Base-by-base conservation (phyloP, 148 eudicot genomes). In the Suaeda aralocaspica region DNA sequence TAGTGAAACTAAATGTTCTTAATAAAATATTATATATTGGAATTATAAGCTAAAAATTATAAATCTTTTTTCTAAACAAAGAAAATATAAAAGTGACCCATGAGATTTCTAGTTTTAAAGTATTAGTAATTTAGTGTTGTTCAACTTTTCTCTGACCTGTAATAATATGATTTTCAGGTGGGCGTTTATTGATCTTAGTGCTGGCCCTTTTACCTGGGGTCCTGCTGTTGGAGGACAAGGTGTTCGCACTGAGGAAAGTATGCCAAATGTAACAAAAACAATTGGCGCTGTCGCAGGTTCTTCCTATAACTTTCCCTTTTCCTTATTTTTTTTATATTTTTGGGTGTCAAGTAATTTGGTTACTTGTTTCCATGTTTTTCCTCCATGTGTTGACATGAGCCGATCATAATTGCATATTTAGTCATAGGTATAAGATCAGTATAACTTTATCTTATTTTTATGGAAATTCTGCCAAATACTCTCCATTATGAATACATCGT, bases 211-310 rank as follows among this genome's bases (percentile, higher is more conserved):
- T 81, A 79, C 96, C 49, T 92, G 98, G 98, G 98, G 98, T 25
- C 98, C 92, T 66, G 89, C 96, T 52, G 98, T 92, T 36, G 98
- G 98, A 55, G 98, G 98, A 74, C 96, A 92, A 85, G 98, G 98
- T 76, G 98, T 92, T 34, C 98, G 98, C 57, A 92, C 94, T n/a
- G 92, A 92, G 80, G 87, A 81, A 65, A 92, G 94, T 74, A 78
- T 92, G 70, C 98, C 98, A 24, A 92, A 88, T 74, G 92, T 92
- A 79, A 87, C 82, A 61, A 92, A 83, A 74, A 90, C 98, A 42
- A 87, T 92, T 74, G 98, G 98, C 58, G 92, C 96, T 60, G 86
- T 90, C 73, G 76, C 88, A 84, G 98, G 98, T 92, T 62, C 58
- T 65, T 41, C 34, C 34, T 30, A 31, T 13, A 52, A 28, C 52